Percentiles rank a stretch among this genome's conserved stretches.
Evolutionary conservation across 2,329 filamentous ascomycete species (phyloP).

Genomic region (Colletotrichum ledebouriae): DNA sequence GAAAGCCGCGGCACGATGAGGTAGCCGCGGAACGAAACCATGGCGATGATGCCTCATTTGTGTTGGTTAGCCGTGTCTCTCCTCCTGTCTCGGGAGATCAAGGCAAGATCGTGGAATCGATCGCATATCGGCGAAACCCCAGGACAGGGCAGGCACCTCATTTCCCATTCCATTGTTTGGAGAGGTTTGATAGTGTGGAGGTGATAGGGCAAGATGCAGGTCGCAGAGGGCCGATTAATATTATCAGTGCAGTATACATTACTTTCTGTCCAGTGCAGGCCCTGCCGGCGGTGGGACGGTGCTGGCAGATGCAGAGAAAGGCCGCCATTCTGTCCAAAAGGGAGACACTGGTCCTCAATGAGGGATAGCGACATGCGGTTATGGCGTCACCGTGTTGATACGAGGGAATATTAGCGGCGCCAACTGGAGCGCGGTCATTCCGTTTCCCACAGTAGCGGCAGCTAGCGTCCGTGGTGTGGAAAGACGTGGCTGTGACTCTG

Average conservation of each 20-base stretch:
- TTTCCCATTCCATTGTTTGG: conserved; percentile 15
- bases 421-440: conserved; percentile 41
- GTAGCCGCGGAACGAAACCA: conserved; percentile 36
- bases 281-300: conserved; percentile 23
- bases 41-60: conserved; percentile 36
- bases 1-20: conserved; percentile 37
- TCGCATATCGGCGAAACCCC: conserved; percentile 40
- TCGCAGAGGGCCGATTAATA: conserved; percentile 6
- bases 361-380: conserved; percentile 40
- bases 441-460: conserved; percentile 42
- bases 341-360: conserved; percentile 23
- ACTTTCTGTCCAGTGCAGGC: conserved; percentile 3
- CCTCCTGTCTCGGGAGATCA: conserved; percentile 40
- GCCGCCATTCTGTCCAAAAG: conserved; percentile 15
- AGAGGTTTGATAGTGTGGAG: not conserved
- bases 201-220: no score
- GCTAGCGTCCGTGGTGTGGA: conserved; percentile 38
- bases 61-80: conserved; percentile 37
- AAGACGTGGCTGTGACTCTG: conserved; percentile 34
- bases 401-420: conserved; percentile 39
- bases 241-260: not conserved
- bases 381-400: conserved; percentile 42
- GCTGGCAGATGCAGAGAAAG: conserved; percentile 21
- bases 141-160: conserved; percentile 26
- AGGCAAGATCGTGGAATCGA: conserved; percentile 35